Evolutionary conservation across 2,329 filamentous ascomycete genomes (phyloP), one percentile per base, ranked within the genome.

Genomic region (Fusarium guadeloupense): DNA sequence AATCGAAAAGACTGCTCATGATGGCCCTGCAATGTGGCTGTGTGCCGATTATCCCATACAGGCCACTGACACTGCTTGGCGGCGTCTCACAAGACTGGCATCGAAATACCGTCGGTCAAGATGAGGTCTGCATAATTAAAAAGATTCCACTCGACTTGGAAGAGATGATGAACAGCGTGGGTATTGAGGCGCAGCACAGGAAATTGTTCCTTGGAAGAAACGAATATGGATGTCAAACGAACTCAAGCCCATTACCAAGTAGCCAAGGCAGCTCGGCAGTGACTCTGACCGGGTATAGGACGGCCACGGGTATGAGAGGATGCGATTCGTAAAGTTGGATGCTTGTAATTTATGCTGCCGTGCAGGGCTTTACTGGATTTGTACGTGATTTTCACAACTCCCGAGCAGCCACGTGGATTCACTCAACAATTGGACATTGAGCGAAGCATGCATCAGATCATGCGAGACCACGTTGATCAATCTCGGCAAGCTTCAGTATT

Each of bases 21-120:
- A 54, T 45, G 52, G 52, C 21, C 31, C 57, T 34, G 51, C 62
- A 54, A 42, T 58, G 42, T 50, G 58, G 62, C 50, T 51, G 35
- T 59, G 62, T 65, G 62, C 62, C 62, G 62, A 55, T n/a, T 66
- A 66, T 67, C 48, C 64, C 65, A 61, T 54, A 53, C 56, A 54
- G 51, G 55, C 55, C 54, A 47, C 53, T 49, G 53, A 55, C 55
- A 31, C 44, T 55, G 57, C 67, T 69, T 69, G 67, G 67, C 66
- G 34, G 28, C 43, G 45, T 62, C 44, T 53, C 54, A 54, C 40
- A 50, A 55, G 40, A 59, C 51, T 31, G 28, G 14, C 13, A 31
- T 31, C 13, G 14, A 7, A 43, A 51, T 26, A 49, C 28, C 61
- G 26, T 21, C 40, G 49, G 45, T 41, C 45, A 64, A 64, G 54